phyloP scores from a whole-genome alignment of 257 asterid genomes.

The Henckelia pumila region DNA sequence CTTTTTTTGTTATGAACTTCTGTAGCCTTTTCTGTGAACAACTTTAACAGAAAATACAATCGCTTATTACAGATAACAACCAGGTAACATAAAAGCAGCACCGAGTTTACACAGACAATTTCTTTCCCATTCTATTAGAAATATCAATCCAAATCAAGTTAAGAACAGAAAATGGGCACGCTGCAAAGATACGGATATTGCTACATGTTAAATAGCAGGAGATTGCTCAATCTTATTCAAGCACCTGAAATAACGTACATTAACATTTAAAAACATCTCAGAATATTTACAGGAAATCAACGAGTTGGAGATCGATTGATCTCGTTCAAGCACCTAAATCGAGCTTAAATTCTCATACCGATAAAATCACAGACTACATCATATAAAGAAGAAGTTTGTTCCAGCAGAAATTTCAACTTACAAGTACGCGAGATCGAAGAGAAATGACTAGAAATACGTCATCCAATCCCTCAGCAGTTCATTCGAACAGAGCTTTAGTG shows the following conservation, averaged over 20 bases:
- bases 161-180: background rate
- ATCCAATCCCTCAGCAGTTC: conserved; percentile 26
- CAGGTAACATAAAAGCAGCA: background rate
- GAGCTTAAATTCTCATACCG: background rate
- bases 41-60: background rate
- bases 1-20: background rate
- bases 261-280: too few relatives aligned
- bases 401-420: conserved; percentile 31
- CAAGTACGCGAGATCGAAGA: conserved; percentile 40
- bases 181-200: background rate
- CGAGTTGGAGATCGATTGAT: background rate
- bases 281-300: background rate
- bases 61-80: background rate
- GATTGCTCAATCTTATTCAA: conserved; percentile 13
- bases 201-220: conserved; percentile 3
- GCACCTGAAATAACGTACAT: background rate
- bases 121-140: background rate
- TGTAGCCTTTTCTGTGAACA: background rate
- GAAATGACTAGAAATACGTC: conserved; percentile 47
- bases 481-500: conserved; percentile 43
- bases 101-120: background rate
- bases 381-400: background rate
- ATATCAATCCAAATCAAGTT: conserved; percentile 13
- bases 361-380: background rate
- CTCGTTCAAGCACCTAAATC: background rate